Evolutionary conservation across 2,329 filamentous ascomycete species (phyloP).

Genomic region (Ceratocystis albifundus): DNA sequence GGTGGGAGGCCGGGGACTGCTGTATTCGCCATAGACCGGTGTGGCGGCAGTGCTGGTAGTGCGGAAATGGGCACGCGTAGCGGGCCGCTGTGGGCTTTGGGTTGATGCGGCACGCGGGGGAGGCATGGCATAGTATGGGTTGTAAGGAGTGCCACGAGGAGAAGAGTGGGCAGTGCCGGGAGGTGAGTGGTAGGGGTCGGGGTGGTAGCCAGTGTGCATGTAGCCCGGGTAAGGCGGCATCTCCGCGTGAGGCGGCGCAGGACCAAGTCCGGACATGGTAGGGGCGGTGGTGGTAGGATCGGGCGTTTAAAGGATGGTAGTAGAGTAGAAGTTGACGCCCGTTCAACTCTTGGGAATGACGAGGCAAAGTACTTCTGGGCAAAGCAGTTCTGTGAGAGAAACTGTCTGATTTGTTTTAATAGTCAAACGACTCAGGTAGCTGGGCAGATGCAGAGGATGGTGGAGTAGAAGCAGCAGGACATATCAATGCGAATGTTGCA

Average conservation of each 20-base stretch:
- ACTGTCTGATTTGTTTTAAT: no score
- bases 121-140: not conserved
- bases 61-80: conserved; percentile 24
- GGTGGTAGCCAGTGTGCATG: not conserved
- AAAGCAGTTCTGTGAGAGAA: not conserved
- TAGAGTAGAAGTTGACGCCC: conserved; percentile 10
- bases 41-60: conserved; percentile 18
- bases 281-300: not conserved
- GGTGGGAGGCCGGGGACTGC: conserved; percentile 38
- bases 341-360: not conserved
- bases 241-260: conserved; percentile 14
- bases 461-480: not conserved
- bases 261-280: conserved; percentile 18
- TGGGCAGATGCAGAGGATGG: not conserved
- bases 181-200: conserved; percentile 17
- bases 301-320: conserved; percentile 1
- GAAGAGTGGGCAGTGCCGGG: conserved; percentile 18
- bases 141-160: conserved; percentile 16
- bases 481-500: conserved; percentile 3
- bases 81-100: conserved; percentile 22
- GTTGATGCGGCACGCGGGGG: conserved; percentile 16
- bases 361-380: not conserved
- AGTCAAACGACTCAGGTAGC: not conserved
- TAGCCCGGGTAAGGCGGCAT: not conserved
- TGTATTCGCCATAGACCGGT: conserved; percentile 15